Percentiles rank a stretch among this genome's conserved stretches.
Conservation (phyloP, 2,329 filamentous ascomycete species). For the Zymoseptoria tritici region DNA sequence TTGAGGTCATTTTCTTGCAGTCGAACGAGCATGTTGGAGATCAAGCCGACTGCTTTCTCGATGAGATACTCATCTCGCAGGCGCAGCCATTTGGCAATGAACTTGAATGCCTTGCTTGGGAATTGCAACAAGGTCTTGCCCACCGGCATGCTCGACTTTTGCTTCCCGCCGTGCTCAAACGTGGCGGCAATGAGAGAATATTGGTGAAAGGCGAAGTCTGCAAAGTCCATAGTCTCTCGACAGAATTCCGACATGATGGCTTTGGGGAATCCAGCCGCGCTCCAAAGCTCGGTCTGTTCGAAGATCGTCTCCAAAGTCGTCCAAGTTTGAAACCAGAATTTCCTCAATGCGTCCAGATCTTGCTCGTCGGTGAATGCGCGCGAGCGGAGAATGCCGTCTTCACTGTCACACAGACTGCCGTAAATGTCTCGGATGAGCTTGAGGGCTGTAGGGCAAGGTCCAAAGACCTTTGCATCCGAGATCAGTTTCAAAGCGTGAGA, state of each 20-base stretch:
- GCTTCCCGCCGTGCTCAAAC: conserved; percentile 39
- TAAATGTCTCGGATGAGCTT: conserved; percentile 56
- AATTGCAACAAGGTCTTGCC: conserved; percentile 53
- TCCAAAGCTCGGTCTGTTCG: conserved; percentile 76
- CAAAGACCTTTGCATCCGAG: conserved; percentile 50
- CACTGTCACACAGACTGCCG: conserved; percentile 56
- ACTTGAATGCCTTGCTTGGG: conserved; percentile 57
- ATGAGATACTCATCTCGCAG: conserved; percentile 83
- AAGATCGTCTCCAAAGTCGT: conserved; percentile 73
- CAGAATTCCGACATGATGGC: conserved; percentile 83
- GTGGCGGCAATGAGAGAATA: conserved; percentile 76
- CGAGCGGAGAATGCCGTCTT: conserved; percentile 55
- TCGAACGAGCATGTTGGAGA: conserved; percentile 75
- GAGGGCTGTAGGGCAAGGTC: conserved; percentile 53
- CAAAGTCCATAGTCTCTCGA: conserved; percentile 89
- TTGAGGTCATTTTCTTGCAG: conserved; percentile 71
- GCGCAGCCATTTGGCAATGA: conserved; percentile 73
- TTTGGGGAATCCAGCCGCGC: conserved; percentile 62
- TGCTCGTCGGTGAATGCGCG: conserved; percentile 45
- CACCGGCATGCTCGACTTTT: conserved; percentile 29
- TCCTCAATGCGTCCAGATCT: conserved; percentile 60
- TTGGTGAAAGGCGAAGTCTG: conserved; percentile 74
- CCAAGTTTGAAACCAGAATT: conserved; percentile 84
- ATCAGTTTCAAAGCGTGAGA: conserved; percentile 51
- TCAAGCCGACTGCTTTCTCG: conserved; percentile 69